phyloP scores from a whole-genome alignment of 805 yeast genomes.

The Hanseniaspora guilliermondii region DNA sequence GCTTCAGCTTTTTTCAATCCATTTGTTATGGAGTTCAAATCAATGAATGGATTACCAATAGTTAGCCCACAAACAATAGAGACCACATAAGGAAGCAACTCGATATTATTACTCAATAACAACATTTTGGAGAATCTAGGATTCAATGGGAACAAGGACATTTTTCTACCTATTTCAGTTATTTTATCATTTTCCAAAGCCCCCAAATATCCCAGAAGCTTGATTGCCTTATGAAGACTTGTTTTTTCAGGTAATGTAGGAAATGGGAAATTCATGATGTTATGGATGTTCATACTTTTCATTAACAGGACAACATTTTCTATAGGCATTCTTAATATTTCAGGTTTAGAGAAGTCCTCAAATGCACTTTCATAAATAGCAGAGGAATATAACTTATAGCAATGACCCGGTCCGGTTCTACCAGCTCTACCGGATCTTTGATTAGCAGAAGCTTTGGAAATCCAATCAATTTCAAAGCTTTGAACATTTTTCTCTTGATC shows the following conservation, averaged over 20 bases:
- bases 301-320: constrained; percentile 90
- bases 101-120: constrained; percentile 73
- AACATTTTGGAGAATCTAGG: constrained; percentile 89
- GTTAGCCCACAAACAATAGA: constrained; percentile 85
- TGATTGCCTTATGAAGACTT: constrained; percentile 53
- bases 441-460: constrained; percentile 87
- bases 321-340: constrained; percentile 86
- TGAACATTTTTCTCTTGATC: constrained; percentile 83
- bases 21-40: constrained; percentile 62
- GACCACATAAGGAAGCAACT: constrained; percentile 75
- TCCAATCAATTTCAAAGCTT: constrained; percentile 82
- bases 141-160: constrained; percentile 84
- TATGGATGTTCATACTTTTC: constrained; percentile 95
- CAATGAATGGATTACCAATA: constrained; percentile 82
- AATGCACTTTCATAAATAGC: constrained; percentile 86
- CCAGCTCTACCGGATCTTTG: constrained; percentile 97
- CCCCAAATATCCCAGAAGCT: constrained; percentile 56
- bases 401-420: constrained; percentile 97
- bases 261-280: constrained; percentile 83
- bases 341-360: constrained; percentile 72
- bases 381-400: constrained; percentile 82
- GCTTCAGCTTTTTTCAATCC: constrained; percentile 16
- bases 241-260: constrained; percentile 78
- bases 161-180: constrained; percentile 69
- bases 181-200: constrained; percentile 53